Conservation (phyloP, 192 early-diverging fungal genomes). For the Podila verticillata region DNA sequence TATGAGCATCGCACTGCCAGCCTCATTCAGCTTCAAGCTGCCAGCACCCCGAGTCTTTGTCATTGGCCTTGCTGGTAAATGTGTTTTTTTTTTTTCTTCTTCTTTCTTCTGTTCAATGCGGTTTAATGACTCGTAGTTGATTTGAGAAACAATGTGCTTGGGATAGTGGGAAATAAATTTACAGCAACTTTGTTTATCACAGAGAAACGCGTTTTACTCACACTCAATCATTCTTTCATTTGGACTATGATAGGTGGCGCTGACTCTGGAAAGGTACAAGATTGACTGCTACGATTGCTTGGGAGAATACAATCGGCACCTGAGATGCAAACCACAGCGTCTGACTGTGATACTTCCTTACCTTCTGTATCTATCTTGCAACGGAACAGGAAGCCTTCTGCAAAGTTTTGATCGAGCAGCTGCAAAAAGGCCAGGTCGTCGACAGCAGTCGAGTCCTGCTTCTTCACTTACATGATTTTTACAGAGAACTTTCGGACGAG, state of each 20-base stretch:
- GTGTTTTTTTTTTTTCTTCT: background rate
- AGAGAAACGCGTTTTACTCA: too few relatives aligned
- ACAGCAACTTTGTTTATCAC: too few relatives aligned
- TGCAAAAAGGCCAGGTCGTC: conserved; percentile 54
- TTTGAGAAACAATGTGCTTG: too few relatives aligned
- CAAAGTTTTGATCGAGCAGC: conserved; percentile 48
- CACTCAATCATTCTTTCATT: background rate
- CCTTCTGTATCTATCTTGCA: too few relatives aligned
- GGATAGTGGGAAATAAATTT: too few relatives aligned
- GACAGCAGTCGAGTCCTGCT: conserved; percentile 59
- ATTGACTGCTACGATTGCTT: background rate
- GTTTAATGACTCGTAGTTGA: background rate
- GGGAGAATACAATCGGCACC: too few relatives aligned
- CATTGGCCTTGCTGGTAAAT: conserved; percentile 41
- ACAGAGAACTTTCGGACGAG: conserved; percentile 62
- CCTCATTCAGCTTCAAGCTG: conserved; percentile 34
- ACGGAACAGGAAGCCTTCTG: conserved; percentile 29
- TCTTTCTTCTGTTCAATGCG: background rate
- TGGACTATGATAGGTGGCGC: conserved; percentile 27
- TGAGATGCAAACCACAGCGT: too few relatives aligned
- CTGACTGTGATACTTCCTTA: too few relatives aligned
- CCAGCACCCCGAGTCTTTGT: conserved; percentile 30
- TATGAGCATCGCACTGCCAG: conserved; percentile 37
- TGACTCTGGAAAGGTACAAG: conserved; percentile 42
- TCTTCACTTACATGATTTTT: conserved; percentile 74